Conservation (phyloP, 169 alveolate species). For the Plasmodium reichenowi region DNA sequence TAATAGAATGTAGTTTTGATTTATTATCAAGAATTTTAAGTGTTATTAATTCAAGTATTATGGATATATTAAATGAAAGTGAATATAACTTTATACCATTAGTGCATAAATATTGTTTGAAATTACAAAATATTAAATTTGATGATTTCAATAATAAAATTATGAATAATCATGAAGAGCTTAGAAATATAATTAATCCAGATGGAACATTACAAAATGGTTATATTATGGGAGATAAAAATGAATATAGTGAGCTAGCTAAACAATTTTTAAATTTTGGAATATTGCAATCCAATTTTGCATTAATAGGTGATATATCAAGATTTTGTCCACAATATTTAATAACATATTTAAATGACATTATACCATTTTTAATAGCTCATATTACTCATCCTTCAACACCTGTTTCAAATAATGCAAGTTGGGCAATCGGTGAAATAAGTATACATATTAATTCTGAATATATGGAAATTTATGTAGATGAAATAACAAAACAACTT, state of each 20-base stretch:
- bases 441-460: slow-evolving; percentile 80
- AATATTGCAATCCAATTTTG: slow-evolving; percentile 75
- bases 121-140: slow-evolving; percentile 39
- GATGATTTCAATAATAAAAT: slow-evolving; percentile 37
- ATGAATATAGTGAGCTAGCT: slow-evolving; percentile 50
- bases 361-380: slow-evolving; percentile 71
- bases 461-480: slow-evolving; percentile 81
- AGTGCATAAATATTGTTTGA: slow-evolving; percentile 71
- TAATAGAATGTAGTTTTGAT: slow-evolving; percentile 76
- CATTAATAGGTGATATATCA: slow-evolving; percentile 77
- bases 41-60: slow-evolving; percentile 66
- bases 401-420: slow-evolving; percentile 89
- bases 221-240: slow-evolving; percentile 1
- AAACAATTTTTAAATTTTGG: slow-evolving; percentile 67
- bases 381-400: slow-evolving; percentile 80
- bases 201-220: slow-evolving; percentile 13
- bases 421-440: slow-evolving; percentile 91
- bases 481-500: slow-evolving; percentile 80
- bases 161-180: slow-evolving; percentile 13
- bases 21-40: slow-evolving; percentile 71
- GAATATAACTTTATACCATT: slow-evolving; percentile 70
- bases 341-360: slow-evolving; percentile 66
- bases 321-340: slow-evolving; percentile 70
- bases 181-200: background rate
- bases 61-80: slow-evolving; percentile 52